Base-by-base conservation (phyloP, 2,329 filamentous ascomycete genomes). In the Pestalotiopsis sp. region DNA sequence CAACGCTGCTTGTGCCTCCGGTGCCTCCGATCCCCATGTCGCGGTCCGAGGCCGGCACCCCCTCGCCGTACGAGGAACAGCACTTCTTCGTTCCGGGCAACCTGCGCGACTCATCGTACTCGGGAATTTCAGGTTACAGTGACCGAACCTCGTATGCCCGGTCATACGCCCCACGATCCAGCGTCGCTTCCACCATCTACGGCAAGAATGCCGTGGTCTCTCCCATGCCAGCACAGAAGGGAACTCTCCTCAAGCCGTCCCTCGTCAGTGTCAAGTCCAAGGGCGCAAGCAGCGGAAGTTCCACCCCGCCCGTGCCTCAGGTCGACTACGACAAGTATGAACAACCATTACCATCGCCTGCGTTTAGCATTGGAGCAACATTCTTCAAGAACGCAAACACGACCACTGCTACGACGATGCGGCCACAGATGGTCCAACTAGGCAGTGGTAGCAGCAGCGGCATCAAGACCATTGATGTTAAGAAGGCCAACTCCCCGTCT, bases 51-150 rank as follows among this genome's bases (percentile, higher is more conserved):
- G 82, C 84, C 69, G 86, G 83, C 75, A 89, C 83, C 68, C 89
- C 90, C 1, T 79, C 80, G 13, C 85, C 86, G 71, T 87, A 87
- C 67, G 87, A 92, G 69, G 93, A 97, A 70, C 93, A 96, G 76
- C 93, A 97, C 78, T 98, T 97, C 86, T 98, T 98, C 80, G 92
- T 97, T 74, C 95, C 95, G 12, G 92, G 92, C 69, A 94, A 97
- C 77, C 86, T 98, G 60, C 92, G 95, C 72, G 94, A 97, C 81
- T 97, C 94, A 6, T 95, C 94, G 13, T 97, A 95, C 81, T 97
- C 94, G 4, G 92, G 89, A 70, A 88, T 92, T 70, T 93, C 92
- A 1, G 85, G 84, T 64, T 88, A 85, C 74, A 87, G 85, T 40
- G 89, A 91, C 76, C 84, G 89, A 68, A 89, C 87, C 0, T 91